Percentiles rank a stretch among this genome's conserved stretches.
phyloP scores from a whole-genome alignment of 2,329 filamentous ascomycete species.

The Hypocreales sp. region DNA sequence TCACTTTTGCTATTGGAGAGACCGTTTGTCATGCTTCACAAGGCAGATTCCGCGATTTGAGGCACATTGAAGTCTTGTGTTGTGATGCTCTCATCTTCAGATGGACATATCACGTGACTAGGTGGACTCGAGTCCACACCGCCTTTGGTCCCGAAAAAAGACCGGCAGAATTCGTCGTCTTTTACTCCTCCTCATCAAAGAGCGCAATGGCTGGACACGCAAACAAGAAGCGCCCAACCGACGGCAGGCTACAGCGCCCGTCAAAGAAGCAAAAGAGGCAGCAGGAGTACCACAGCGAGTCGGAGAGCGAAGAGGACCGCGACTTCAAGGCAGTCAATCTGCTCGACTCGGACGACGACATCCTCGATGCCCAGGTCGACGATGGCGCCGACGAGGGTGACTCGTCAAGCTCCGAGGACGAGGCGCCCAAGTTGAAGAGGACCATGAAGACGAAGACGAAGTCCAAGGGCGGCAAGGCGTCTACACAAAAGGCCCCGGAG shows the following conservation, averaged over 20 bases:
- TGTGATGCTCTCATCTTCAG: no score
- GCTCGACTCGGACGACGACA: constrained; percentile 41
- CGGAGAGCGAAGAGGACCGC: constrained; percentile 23
- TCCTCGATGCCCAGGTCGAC: constrained; percentile 36
- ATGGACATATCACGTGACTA: no score
- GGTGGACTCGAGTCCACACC: no score
- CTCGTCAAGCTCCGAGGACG: constrained; percentile 21
- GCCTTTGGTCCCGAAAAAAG: constrained; percentile 5
- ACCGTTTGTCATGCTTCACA: no score
- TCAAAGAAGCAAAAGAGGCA: constrained; percentile 37
- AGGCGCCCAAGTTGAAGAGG: constrained; percentile 6
- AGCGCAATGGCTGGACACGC: constrained; percentile 15
- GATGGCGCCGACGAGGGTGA: constrained; percentile 25
- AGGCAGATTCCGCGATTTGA: no score
- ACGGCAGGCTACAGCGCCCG: constrained; percentile 20
- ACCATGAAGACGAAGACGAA: constrained; percentile 10
- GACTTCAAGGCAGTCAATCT: constrained; percentile 36
- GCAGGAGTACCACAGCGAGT: constrained; percentile 35
- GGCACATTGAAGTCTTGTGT: no score
- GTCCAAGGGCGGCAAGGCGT: not conserved
- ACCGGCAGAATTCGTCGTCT: constrained; percentile 7
- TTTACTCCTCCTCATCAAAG: no score
- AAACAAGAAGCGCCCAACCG: constrained; percentile 17
- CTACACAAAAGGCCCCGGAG: constrained; percentile 8
- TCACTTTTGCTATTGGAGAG: no score